Conservation (phyloP, 2,329 filamentous ascomycete species). For the Ramularia endophylla region DNA sequence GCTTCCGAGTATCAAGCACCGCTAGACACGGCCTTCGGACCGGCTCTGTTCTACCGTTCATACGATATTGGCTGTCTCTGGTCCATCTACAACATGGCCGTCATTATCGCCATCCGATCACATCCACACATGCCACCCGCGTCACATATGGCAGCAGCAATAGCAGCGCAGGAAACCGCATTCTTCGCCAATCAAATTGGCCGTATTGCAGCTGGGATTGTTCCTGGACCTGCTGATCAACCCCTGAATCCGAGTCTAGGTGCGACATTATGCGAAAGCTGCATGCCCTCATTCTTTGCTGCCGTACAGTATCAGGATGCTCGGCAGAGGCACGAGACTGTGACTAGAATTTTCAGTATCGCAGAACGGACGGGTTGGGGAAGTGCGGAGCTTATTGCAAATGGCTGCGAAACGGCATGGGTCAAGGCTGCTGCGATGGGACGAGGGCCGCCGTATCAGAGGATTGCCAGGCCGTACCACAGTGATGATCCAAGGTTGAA, state of each 20-base stretch:
- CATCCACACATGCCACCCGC: slow-evolving; percentile 90
- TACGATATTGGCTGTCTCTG: slow-evolving; percentile 84
- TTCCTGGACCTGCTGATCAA: slow-evolving; percentile 42
- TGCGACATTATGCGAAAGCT: slow-evolving; percentile 74
- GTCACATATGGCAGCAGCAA: slow-evolving; percentile 77
- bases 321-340: slow-evolving; percentile 69
- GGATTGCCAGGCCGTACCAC: slow-evolving; percentile 27
- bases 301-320: slow-evolving; percentile 71
- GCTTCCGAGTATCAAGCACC: slow-evolving; percentile 60
- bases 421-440: slow-evolving; percentile 65
- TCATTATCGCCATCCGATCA: slow-evolving; percentile 73
- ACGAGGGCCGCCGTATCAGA: slow-evolving; percentile 67
- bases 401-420: slow-evolving; percentile 82
- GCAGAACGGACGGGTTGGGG: slow-evolving; percentile 81
- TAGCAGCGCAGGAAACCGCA: slow-evolving; percentile 67
- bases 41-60: slow-evolving; percentile 72
- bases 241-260: slow-evolving; percentile 72
- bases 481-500: slow-evolving; percentile 29
- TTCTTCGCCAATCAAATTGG: slow-evolving; percentile 69
- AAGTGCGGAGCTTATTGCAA: slow-evolving; percentile 71
- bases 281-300: slow-evolving; percentile 79
- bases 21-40: slow-evolving; percentile 69
- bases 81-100: slow-evolving; percentile 78
- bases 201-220: slow-evolving; percentile 67
- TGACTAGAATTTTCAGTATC: slow-evolving; percentile 68